phyloP scores from a whole-genome alignment of 352 stramenopile species.

The Aphanomyces cochlioides region DNA sequence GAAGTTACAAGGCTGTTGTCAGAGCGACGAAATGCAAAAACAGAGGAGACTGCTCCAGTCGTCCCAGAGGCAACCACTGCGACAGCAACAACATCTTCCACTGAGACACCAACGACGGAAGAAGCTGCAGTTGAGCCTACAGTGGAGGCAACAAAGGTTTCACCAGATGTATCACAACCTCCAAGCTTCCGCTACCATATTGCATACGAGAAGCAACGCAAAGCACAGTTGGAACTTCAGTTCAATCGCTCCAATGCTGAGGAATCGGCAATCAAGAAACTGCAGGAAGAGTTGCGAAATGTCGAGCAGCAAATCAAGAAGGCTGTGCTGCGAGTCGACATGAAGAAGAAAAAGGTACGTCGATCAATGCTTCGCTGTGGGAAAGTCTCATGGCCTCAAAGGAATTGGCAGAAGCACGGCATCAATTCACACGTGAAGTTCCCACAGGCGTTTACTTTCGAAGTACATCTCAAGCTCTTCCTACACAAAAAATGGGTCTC shows the following conservation, averaged over 20 bases:
- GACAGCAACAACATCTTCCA: slow-evolving; percentile 19
- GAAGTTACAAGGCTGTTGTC: slow-evolving; percentile 46
- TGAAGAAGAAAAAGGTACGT: slow-evolving; percentile 60
- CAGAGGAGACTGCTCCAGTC: not conserved
- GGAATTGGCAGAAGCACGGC: slow-evolving; percentile 55
- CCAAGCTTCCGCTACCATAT: slow-evolving; percentile 51
- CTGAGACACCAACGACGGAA: slow-evolving; percentile 28
- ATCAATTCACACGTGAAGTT: slow-evolving; percentile 47
- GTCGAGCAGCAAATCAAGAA: slow-evolving; percentile 74
- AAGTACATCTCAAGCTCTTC: slow-evolving; percentile 50
- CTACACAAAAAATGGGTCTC: slow-evolving; percentile 39
- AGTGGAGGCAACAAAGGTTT: not conserved
- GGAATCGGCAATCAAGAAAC: slow-evolving; percentile 54
- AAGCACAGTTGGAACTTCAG: slow-evolving; percentile 55
- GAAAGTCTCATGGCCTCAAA: not conserved
- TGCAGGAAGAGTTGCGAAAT: slow-evolving; percentile 52
- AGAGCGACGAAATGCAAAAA: slow-evolving; percentile 39
- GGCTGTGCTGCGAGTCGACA: slow-evolving; percentile 50
- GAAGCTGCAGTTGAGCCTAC: not conserved
- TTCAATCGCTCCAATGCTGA: slow-evolving; percentile 65
- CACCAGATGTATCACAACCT: not conserved
- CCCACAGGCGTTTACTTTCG: slow-evolving; percentile 54
- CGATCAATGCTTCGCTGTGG: not conserved
- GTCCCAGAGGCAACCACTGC: not conserved
- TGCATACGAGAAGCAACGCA: slow-evolving; percentile 66